phyloP scores from a whole-genome alignment of 768 basidiomycete genomes.

The Trametes coccinea region DNA sequence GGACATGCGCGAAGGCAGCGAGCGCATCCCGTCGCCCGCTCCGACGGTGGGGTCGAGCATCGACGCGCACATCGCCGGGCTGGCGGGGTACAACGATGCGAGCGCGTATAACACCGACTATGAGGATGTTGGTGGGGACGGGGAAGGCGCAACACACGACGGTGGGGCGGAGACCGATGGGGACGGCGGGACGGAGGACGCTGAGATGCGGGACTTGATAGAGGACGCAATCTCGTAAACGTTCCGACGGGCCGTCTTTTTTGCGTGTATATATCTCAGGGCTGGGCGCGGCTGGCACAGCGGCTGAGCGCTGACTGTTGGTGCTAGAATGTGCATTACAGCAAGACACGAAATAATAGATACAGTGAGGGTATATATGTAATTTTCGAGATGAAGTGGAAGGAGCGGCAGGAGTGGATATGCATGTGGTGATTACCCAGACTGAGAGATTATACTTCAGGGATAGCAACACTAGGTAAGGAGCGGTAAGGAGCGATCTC shows the following conservation, averaged over 20 bases:
- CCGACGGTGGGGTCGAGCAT: conserved; percentile 52
- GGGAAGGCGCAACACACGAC: conserved; percentile 1
- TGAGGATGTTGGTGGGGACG: conserved; percentile 30
- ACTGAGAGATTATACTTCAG: conserved; percentile 5
- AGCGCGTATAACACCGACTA: conserved; percentile 61
- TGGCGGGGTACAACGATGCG: conserved; percentile 29
- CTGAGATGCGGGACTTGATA: conserved; percentile 15
- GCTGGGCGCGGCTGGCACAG: too few relatives aligned
- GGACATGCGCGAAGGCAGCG: conserved; percentile 23
- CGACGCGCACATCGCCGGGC: conserved; percentile 40
- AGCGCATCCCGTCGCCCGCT: conserved; percentile 49
- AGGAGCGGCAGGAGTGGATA: not conserved
- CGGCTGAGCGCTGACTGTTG: not conserved
- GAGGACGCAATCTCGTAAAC: conserved; percentile 18
- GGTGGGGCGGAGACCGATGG: conserved; percentile 19
- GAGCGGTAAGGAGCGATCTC: not conserved
- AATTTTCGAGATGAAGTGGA: not conserved
- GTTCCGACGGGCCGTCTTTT: too few relatives aligned
- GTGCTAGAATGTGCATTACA: conserved; percentile 5
- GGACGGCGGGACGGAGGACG: conserved; percentile 11
- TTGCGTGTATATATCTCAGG: too few relatives aligned
- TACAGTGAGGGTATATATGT: conserved; percentile 16
- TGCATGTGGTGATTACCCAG: conserved; percentile 6
- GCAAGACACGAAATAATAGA: conserved; percentile 9
- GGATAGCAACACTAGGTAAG: conserved; percentile 6